phyloP scores from a whole-genome alignment of 805 yeast genomes.

The Metschnikowia anglica region DNA sequence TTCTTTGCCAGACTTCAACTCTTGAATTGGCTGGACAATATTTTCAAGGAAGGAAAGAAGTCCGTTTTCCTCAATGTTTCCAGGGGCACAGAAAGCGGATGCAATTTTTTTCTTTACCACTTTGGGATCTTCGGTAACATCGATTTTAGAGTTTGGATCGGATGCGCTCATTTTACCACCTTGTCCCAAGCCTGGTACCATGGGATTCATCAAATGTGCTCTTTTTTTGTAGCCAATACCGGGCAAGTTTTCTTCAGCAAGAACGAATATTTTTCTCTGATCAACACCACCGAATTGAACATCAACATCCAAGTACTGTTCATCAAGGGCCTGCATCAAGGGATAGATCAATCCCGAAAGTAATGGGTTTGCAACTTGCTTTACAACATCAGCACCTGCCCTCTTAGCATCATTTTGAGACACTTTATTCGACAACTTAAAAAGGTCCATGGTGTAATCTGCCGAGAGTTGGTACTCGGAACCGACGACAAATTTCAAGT shows the following conservation, averaged over 20 bases:
- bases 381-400: slow-evolving; percentile 99
- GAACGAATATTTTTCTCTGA: slow-evolving; percentile 94
- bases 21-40: slow-evolving; percentile 84
- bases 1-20: slow-evolving; percentile 57
- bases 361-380: slow-evolving; percentile 92
- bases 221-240: slow-evolving; percentile 91
- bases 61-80: slow-evolving; percentile 86
- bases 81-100: slow-evolving; percentile 95
- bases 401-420: slow-evolving; percentile 96
- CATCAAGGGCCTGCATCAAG: slow-evolving; percentile 98
- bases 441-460: slow-evolving; percentile 85
- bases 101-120: slow-evolving; percentile 84
- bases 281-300: slow-evolving; percentile 99
- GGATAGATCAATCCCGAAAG: slow-evolving; percentile 94
- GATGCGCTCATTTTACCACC: slow-evolving; percentile 99
- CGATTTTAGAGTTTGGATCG: slow-evolving; percentile 97
- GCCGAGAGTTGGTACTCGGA: slow-evolving; percentile 81
- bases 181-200: slow-evolving; percentile 97
- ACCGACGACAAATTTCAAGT: slow-evolving; percentile 79
- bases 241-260: slow-evolving; percentile 93
- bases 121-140: slow-evolving; percentile 85
- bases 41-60: slow-evolving; percentile 79
- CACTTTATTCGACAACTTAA: slow-evolving; percentile 78
- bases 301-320: slow-evolving; percentile 82
- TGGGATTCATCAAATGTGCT: slow-evolving; percentile 97